Conservation (phyloP, 306 rosid species). For the Cucurbita moschata region DNA sequence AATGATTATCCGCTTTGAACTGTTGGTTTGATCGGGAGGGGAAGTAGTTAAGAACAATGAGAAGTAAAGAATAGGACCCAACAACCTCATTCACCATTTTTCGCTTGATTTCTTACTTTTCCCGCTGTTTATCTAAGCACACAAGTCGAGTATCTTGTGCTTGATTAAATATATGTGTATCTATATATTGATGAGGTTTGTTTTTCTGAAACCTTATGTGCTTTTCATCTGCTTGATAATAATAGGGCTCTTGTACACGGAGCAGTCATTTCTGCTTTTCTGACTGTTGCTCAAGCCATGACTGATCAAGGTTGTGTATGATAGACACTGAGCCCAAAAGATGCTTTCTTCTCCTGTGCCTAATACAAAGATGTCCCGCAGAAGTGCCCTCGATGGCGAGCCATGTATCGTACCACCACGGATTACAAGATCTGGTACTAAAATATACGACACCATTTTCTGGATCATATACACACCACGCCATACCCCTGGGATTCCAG, state of each 20-base stretch:
- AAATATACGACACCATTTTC: background rate
- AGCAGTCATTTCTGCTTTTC: constrained; percentile 79
- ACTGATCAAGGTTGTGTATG: constrained; percentile 92
- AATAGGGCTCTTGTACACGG: constrained; percentile 81
- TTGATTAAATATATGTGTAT: background rate
- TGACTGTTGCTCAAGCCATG: constrained; percentile 95
- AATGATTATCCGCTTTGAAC: background rate
- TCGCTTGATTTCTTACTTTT: background rate
- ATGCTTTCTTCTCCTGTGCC: constrained; percentile 7
- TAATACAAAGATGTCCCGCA: background rate
- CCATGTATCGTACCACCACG: background rate
- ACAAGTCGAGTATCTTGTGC: background rate
- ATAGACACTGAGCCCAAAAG: constrained; percentile 11
- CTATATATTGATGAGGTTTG: background rate
- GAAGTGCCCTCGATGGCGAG: background rate
- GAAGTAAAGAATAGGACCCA: background rate
- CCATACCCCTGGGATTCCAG: background rate
- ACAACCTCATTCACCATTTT: background rate
- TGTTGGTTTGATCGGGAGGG: background rate
- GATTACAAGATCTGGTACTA: background rate
- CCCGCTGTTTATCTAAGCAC: background rate
- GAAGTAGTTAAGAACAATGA: background rate
- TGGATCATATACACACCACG: background rate
- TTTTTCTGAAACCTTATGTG: constrained; percentile 1
- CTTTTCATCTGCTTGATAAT: constrained; percentile 18